Conservation (phyloP, 2,329 filamentous ascomycete species). For the Myotisia sp. region DNA sequence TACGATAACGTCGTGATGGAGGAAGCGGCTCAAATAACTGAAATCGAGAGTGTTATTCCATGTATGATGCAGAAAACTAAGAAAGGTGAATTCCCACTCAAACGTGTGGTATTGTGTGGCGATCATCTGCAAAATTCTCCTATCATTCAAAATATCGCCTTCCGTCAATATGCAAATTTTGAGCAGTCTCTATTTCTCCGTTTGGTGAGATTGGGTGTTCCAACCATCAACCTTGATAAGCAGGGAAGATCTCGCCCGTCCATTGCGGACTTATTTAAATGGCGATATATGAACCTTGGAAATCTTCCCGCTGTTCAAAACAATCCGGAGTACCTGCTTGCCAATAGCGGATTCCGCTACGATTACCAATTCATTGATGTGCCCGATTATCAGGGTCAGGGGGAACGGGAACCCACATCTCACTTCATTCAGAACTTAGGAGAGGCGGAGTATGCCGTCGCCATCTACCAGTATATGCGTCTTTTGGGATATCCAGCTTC, state of each 20-base stretch:
- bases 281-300: conserved; percentile 72
- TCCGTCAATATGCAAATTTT: conserved; percentile 87
- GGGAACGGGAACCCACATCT: conserved; percentile 77
- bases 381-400: conserved; percentile 75
- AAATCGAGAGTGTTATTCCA: conserved; percentile 93
- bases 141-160: conserved; percentile 84
- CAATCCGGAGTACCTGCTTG: conserved; percentile 55
- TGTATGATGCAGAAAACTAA: conserved; percentile 76
- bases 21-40: conserved; percentile 93
- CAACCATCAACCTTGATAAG: conserved; percentile 74
- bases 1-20: conserved; percentile 99
- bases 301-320: conserved; percentile 63
- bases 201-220: conserved; percentile 82
- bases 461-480: conserved; percentile 94
- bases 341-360: conserved; percentile 83
- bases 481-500: conserved; percentile 76
- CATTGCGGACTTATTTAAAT: conserved; percentile 80
- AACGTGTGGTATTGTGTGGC: conserved; percentile 81
- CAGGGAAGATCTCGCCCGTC: conserved; percentile 81
- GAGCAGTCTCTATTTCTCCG: conserved; percentile 92
- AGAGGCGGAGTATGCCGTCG: conserved; percentile 92
- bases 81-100: conserved; percentile 58
- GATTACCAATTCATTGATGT: conserved; percentile 98
- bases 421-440: conserved; percentile 95
- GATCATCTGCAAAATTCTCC: conserved; percentile 96